A percentile compares a stretch with the other conserved stretches of the same genome.
phyloP scores from a whole-genome alignment of 2,329 filamentous ascomycete species.

The Trichophyton verrucosum region DNA sequence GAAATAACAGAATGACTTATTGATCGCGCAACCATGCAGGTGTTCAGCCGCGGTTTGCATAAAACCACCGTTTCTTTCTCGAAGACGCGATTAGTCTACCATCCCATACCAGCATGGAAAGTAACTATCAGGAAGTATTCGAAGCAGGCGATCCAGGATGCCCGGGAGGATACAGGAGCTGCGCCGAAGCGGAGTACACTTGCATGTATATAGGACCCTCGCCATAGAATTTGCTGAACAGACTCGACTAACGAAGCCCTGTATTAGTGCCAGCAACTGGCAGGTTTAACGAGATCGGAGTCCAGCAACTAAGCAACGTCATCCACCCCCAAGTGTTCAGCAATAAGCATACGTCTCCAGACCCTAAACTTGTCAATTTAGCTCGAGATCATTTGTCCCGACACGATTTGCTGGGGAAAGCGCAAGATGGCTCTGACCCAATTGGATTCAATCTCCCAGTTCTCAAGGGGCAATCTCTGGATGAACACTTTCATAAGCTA shows the following conservation, averaged over 20 bases:
- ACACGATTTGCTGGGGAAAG: slow-evolving; percentile 84
- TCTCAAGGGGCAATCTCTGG: slow-evolving; percentile 66
- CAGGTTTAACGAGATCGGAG: slow-evolving; percentile 82
- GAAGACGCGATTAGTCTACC: neutral
- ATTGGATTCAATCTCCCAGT: slow-evolving; percentile 76
- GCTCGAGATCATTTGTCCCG: slow-evolving; percentile 69
- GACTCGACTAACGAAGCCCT: neutral
- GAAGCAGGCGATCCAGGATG: neutral
- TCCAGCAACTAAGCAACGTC: slow-evolving; percentile 81
- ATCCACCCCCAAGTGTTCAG: slow-evolving; percentile 76
- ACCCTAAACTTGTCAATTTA: slow-evolving; percentile 62
- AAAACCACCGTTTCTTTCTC: neutral
- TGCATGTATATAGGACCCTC: neutral
- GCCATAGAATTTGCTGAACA: neutral
- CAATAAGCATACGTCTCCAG: slow-evolving; percentile 39
- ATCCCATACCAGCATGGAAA: neutral
- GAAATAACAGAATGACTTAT: neutral
- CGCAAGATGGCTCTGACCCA: slow-evolving; percentile 60
- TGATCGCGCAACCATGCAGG: neutral
- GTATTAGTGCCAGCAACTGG: slow-evolving; percentile 37
- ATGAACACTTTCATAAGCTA: slow-evolving; percentile 87
- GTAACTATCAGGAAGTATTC: slow-evolving; percentile 2
- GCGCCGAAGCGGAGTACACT: neutral
- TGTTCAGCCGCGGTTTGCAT: neutral
- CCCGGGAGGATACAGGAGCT: neutral